phyloP scores from a whole-genome alignment of 352 stramenopile genomes.

The Chrysophaeum taylorii region DNA sequence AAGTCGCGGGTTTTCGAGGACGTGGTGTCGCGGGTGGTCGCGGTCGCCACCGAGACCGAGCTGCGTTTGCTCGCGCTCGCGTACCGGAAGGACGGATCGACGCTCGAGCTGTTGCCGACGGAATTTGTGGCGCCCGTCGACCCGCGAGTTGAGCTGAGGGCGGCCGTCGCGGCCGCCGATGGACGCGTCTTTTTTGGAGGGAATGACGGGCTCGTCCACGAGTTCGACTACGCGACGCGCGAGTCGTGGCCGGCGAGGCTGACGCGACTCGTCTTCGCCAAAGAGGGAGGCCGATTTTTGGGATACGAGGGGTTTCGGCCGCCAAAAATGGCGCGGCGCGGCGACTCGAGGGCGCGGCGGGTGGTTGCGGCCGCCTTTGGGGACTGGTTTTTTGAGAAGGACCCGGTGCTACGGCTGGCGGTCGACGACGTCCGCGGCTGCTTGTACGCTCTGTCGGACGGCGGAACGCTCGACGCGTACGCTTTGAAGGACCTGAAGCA shows the following conservation, averaged over 20 bases:
- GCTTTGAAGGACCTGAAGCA: background rate
- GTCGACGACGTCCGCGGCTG: conserved; percentile 6
- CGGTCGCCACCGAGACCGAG: background rate
- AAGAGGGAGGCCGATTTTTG: background rate
- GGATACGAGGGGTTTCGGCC: background rate
- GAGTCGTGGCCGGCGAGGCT: background rate
- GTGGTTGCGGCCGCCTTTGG: background rate
- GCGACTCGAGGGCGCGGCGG: background rate
- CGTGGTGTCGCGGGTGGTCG: background rate
- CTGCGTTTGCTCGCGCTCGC: background rate
- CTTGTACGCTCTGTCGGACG: background rate
- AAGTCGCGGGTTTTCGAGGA: background rate
- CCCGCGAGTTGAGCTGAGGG: no score
- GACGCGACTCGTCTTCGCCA: background rate
- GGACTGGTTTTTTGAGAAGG: background rate
- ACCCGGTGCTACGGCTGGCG: background rate
- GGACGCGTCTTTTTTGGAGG: background rate
- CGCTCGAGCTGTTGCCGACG: background rate
- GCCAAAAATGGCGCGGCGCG: background rate
- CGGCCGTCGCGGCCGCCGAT: background rate
- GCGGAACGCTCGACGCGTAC: background rate
- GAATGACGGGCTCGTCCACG: conserved; percentile 1
- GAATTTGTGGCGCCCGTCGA: background rate
- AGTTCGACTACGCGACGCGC: background rate
- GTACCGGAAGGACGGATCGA: background rate